phyloP scores from a whole-genome alignment of 1,284 basidiomycete species.

The Ganoderma lucidum region DNA sequence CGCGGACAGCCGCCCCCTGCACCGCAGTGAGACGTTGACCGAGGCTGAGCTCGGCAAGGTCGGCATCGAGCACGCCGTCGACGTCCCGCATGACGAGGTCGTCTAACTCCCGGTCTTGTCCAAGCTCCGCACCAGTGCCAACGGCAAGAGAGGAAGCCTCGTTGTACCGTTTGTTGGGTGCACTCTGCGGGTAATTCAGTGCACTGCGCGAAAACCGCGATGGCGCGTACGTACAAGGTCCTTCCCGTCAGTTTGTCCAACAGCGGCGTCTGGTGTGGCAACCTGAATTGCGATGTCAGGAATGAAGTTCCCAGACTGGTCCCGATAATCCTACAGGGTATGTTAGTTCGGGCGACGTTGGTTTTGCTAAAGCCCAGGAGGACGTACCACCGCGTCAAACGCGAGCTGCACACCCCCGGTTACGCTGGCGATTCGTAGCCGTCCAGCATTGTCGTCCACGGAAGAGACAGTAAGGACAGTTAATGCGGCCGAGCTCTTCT shows the following conservation, averaged over 20 bases:
- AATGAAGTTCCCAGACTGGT: conserved; percentile 64
- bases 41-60: conserved; percentile 89
- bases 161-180: conserved; percentile 66
- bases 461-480: conserved; percentile 60
- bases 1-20: conserved; percentile 53
- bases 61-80: conserved; percentile 80
- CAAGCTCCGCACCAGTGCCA: conserved; percentile 68
- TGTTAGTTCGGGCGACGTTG: not conserved
- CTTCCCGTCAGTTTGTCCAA: conserved; percentile 20
- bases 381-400: conserved; percentile 71
- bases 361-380: not conserved
- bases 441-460: conserved; percentile 50
- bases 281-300: conserved; percentile 58
- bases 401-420: conserved; percentile 72
- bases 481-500: conserved; percentile 47
- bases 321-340: conserved; percentile 58
- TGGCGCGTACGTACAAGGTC: conserved; percentile 1
- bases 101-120: conserved; percentile 65
- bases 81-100: conserved; percentile 56
- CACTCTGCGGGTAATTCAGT: conserved; percentile 41
- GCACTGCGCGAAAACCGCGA: not conserved
- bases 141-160: conserved; percentile 70
- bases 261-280: conserved; percentile 49
- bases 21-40: conserved; percentile 87
- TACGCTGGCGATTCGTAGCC: conserved; percentile 67